phyloP scores from a whole-genome alignment of 2,329 filamentous ascomycete species.

The Lachnellula hyalina region DNA sequence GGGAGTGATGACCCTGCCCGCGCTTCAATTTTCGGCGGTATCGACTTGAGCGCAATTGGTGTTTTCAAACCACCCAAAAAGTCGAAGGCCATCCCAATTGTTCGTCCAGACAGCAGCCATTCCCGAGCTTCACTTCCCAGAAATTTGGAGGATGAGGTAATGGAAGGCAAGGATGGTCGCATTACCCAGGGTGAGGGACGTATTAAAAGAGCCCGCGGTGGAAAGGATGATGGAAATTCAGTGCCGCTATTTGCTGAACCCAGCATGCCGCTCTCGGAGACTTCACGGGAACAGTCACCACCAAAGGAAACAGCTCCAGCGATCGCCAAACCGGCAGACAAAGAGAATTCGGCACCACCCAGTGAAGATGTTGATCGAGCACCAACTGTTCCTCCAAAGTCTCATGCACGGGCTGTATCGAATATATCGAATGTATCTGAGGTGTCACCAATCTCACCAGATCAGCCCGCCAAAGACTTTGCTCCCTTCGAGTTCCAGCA shows the following conservation, averaged over 20 bases:
- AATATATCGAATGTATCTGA: conserved; percentile 30
- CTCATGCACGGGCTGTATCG: conserved; percentile 38
- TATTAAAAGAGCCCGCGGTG: conserved; percentile 68
- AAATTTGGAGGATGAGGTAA: conserved; percentile 33
- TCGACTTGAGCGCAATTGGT: conserved; percentile 57
- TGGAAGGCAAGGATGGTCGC: conserved; percentile 56
- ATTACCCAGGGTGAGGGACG: conserved; percentile 60
- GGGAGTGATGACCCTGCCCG: conserved; percentile 34
- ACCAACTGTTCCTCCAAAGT: conserved; percentile 35
- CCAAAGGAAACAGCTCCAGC: conserved; percentile 21
- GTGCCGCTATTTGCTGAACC: conserved; percentile 69
- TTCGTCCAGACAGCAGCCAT: conserved; percentile 55
- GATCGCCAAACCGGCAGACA: conserved; percentile 20
- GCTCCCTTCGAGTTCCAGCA: conserved; percentile 56
- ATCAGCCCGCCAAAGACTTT: conserved; percentile 48
- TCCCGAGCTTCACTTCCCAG: conserved; percentile 24
- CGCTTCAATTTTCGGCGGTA: conserved; percentile 63
- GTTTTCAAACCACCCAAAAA: conserved; percentile 62
- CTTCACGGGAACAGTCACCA: conserved; percentile 27
- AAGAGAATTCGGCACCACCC: conserved; percentile 29
- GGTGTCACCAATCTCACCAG: conserved; percentile 46
- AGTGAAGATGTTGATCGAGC: conserved; percentile 8
- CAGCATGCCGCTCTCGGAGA: conserved; percentile 34
- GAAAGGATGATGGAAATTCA: conserved; percentile 61
- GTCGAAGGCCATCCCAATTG: conserved; percentile 79